These are phyloP conservation scores for Cytospora paraplurivora DNA, from an alignment of 2,329 filamentous ascomycete species.

Conservation along the genomic window DNA sequence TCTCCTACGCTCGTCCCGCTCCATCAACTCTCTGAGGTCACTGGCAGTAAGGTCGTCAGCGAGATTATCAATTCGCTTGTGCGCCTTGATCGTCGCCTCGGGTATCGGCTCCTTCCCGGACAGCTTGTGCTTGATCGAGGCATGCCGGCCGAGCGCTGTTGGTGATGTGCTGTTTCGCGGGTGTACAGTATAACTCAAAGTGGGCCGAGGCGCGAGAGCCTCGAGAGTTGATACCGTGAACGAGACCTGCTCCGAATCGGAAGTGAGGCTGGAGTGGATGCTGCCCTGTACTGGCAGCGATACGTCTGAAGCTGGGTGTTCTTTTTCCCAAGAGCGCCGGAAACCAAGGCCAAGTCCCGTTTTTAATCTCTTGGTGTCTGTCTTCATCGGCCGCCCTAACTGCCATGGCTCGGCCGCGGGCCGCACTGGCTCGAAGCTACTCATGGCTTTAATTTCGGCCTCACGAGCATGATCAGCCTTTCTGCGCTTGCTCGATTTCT, in stretches of 20 bases:
- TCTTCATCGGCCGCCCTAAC: constrained; percentile 60
- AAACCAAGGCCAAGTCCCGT: constrained; percentile 48
- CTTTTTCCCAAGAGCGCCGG: constrained; percentile 50
- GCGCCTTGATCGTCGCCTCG: constrained; percentile 61
- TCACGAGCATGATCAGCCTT: constrained; percentile 77
- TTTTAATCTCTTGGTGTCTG: constrained; percentile 67
- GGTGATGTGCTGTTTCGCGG: constrained; percentile 54
- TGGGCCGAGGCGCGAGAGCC: constrained; percentile 82
- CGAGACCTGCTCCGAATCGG: constrained; percentile 70
- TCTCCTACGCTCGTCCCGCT: constrained; percentile 78
- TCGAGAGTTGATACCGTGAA: constrained; percentile 81
- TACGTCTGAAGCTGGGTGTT: constrained; percentile 68
- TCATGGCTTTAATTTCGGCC: constrained; percentile 87
- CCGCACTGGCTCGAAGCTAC: constrained; percentile 66
- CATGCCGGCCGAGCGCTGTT: constrained; percentile 17
- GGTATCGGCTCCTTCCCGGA: constrained; percentile 56
- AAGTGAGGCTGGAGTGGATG: constrained; percentile 75
- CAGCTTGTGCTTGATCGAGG: constrained; percentile 40
- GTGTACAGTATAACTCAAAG: constrained; percentile 71
- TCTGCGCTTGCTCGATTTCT: constrained; percentile 76
- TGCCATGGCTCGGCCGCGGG: constrained; percentile 61
- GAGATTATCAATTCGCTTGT: constrained; percentile 68
- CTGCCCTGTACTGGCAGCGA: constrained; percentile 76
- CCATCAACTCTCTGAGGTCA: constrained; percentile 84
- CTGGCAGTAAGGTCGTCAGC: constrained; percentile 85